phyloP scores from a whole-genome alignment of 495 filamentous ascomycete species.

The Hypomontagnella submonticulosa region DNA sequence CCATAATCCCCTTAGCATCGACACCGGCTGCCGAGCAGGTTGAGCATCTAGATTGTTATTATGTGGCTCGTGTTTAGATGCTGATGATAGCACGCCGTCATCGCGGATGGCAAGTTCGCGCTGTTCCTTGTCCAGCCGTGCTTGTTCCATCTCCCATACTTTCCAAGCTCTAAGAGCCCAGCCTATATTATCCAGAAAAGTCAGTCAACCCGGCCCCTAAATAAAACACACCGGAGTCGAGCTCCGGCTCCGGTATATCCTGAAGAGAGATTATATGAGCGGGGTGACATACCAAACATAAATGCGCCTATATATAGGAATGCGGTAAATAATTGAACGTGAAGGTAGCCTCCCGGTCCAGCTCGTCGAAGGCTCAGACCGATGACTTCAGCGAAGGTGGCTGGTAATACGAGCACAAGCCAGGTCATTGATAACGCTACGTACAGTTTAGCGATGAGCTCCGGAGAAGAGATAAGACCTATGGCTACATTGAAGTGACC shows the following conservation, averaged over 20 bases:
- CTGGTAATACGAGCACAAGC: slow-evolving; percentile 76
- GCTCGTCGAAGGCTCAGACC: slow-evolving; percentile 70
- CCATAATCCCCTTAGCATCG: slow-evolving; percentile 43
- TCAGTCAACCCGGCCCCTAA: slow-evolving; percentile 19
- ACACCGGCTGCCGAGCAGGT: not conserved
- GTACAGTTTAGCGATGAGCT: too few relatives aligned
- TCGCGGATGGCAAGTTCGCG: slow-evolving; percentile 42
- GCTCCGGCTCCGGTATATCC: not conserved
- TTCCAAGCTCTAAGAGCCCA: slow-evolving; percentile 59
- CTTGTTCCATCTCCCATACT: slow-evolving; percentile 51
- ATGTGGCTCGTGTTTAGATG: slow-evolving; percentile 20
- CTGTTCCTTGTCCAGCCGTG: slow-evolving; percentile 45
- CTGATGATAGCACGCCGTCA: slow-evolving; percentile 29
- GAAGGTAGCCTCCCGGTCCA: slow-evolving; percentile 52
- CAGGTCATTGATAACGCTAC: slow-evolving; percentile 76
- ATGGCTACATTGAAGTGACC: too few relatives aligned
- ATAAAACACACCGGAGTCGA: not conserved
- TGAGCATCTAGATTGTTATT: not conserved
- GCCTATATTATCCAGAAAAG: slow-evolving; percentile 27
- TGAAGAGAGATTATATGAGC: not conserved
- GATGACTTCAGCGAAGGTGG: slow-evolving; percentile 80
- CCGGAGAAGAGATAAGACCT: too few relatives aligned
- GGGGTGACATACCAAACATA: slow-evolving; percentile 47
- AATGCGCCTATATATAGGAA: slow-evolving; percentile 54
- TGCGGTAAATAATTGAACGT: slow-evolving; percentile 56